Base-by-base conservation (phyloP, 768 basidiomycete species). In the Psilocybe cubensis region DNA sequence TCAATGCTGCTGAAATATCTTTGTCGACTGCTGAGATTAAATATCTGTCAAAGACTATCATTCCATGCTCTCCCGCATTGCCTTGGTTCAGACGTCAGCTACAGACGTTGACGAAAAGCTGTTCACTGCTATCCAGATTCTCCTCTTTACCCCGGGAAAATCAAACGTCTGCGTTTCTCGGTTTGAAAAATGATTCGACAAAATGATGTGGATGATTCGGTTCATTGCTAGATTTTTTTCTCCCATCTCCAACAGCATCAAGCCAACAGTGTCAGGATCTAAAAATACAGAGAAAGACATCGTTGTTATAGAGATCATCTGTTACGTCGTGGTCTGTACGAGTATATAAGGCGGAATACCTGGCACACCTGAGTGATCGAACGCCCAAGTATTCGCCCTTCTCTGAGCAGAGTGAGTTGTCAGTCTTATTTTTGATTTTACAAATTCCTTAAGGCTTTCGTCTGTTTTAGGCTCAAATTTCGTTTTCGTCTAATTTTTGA, bases 391-490 rank as follows among this genome's bases (percentile, higher is more conserved):
- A 53, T 59, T 60, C 44, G 50, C 57, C 45, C 28, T 46, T 41
- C 23, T 50, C 40, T 54, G 65, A 66, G 65, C 65, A 60, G 65
- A 27, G 63, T 66, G 46, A 63, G 55, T 52, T 44, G 40, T 28
- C n/a, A 28, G 8, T 41, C 21, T 42, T 14, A 29, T 56, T 38
- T 53, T 28, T 25, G 24, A 24, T 11, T 43, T 31, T 51, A 33
- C 29, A 33, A 44, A 24, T 48, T 10, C 38, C 28, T 52, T 47
- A 38, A 46, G 27, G 20, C 17, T 56, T 57, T 31, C 56, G 20
- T 52, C 23, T 14, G 45, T 58, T 55, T 41, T 55, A 77, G 74
- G 76, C 76, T 77, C 74, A 61, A 67, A 64, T 60, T 72, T 67
- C 57, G 57, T 66, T 63, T 49, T 57, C 52, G 35, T 51, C n/a